Conservation (phyloP, 2,329 filamentous ascomycete genomes). For the Periconia sp. region DNA sequence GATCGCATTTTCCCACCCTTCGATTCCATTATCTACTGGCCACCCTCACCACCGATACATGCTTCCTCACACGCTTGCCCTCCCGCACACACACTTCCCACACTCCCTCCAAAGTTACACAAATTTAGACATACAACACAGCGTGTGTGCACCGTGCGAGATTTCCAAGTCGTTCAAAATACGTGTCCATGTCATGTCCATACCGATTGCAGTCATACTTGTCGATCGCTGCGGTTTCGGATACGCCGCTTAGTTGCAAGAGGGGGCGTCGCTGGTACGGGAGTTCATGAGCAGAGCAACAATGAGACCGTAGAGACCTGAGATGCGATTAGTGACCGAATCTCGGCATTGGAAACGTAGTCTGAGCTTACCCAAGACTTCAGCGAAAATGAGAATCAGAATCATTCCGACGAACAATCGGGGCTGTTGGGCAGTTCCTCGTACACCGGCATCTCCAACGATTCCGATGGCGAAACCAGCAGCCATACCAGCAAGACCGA, state of each 20-base stretch:
- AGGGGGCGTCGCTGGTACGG: conserved; percentile 38
- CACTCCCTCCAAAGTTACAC: conserved; percentile 30
- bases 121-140: conserved; percentile 41
- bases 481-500: conserved; percentile 84
- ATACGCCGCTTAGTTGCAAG: conserved; percentile 14
- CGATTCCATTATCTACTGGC: conserved; percentile 36
- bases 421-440: conserved; percentile 81
- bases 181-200: conserved; percentile 22
- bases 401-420: conserved; percentile 97
- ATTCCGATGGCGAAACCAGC: conserved; percentile 75
- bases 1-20: conserved; percentile 33
- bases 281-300: conserved; percentile 99
- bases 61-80: conserved; percentile 5
- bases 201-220: conserved; percentile 31
- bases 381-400: conserved; percentile 98
- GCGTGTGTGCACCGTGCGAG: conserved; percentile 31
- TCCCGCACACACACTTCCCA: conserved; percentile 3
- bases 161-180: conserved; percentile 21
- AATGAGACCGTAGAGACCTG: conserved; percentile 98
- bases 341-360: neutral
- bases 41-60: conserved; percentile 4
- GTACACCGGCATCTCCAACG: conserved; percentile 79
- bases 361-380: conserved; percentile 81
- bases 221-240: conserved; percentile 31
- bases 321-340: conserved; percentile 4